Evolutionary conservation across 805 yeast genomes (phyloP).

Genomic region (Ogataea saltuana): DNA sequence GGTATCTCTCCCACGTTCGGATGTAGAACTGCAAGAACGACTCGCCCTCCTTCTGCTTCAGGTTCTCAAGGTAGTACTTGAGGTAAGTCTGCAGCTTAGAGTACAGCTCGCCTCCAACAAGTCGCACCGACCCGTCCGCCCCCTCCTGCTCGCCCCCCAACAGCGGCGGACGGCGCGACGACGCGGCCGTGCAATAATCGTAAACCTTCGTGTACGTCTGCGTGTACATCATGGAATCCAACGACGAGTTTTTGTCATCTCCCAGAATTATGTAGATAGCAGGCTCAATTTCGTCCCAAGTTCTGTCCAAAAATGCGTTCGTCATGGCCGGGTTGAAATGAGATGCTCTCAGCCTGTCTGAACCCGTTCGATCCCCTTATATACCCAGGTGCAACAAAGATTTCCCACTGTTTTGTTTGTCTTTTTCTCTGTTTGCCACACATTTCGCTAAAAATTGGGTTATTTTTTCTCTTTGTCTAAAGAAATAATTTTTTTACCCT

Average conservation of each 20-base stretch:
- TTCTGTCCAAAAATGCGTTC: conserved; percentile 35
- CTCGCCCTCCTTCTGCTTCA: conserved; percentile 57
- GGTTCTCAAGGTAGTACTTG: conserved; percentile 52
- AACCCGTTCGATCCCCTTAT: too few species aligned
- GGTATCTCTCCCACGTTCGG: conserved; percentile 82
- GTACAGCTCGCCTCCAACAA: conserved; percentile 92
- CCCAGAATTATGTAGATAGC: conserved; percentile 72
- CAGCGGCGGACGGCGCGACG: conserved; percentile 48
- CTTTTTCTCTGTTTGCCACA: conserved; percentile 18
- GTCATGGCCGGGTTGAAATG: conserved; percentile 16
- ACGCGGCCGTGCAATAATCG: conserved; percentile 85
- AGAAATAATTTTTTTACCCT: too few species aligned
- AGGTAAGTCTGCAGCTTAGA: conserved; percentile 68
- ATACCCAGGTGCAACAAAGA: too few species aligned
- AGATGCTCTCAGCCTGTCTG: too few species aligned
- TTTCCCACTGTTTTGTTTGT: conserved; percentile 10
- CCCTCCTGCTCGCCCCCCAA: conserved; percentile 23
- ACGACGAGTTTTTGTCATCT: conserved; percentile 59
- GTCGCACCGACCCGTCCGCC: conserved; percentile 33
- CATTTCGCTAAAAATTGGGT: conserved; percentile 8
- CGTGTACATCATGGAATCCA: conserved; percentile 76
- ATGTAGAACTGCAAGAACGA: conserved; percentile 81
- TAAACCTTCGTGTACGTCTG: conserved; percentile 89
- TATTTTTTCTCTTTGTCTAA: too few species aligned
- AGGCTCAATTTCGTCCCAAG: conserved; percentile 80